Base-by-base conservation (phyloP, 371 early-diverging fungal species). In the Saksenaea vasiformis region DNA sequence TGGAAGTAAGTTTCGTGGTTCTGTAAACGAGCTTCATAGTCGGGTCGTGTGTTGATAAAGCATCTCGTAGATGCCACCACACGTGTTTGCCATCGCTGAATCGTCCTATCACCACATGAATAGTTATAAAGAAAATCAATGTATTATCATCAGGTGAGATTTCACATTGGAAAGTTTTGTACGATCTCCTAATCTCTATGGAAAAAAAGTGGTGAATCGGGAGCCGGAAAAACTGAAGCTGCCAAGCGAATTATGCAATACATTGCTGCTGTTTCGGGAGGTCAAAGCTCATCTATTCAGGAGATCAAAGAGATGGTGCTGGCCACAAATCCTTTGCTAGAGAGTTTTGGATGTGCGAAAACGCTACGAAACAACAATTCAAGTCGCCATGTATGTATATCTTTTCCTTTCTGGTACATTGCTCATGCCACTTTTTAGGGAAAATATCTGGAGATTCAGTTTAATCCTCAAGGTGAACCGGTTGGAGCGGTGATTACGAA, bases 341-440 rank as follows among this genome's bases (percentile, higher is more conserved):
- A 99, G 80, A 93, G 97, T 60, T 99, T 99, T 85, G 99, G 99
- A 55, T 99, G 99, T 81, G 99, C 99, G 44, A 98, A 99, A 75
- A 99, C 99, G 1, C 74, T 97, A 62, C 87, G 97, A 68, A 99
- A 99, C 83, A 96, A 99, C 79, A 99, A 99, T 79, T 97, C 97
- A 1, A 93, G 93, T 86, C 91, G 99, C 24, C 99, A 98, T 76
- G 97, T 93, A 84, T 69, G 87, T 68, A 37, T 10, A 14, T 22
- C 54, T 62, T 24, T 28, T 53, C 26, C 31, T n/a, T 17, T 41
- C 41, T 28, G 17, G 2, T 13, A 58, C 41, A 24, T 27, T 28
- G 24, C 41, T 59, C 28, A 31, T 19, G n/a, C n/a, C 58, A 41
- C 38, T 58, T 61, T 41, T 36, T 71, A 92, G 93, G 94, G 98